These are phyloP conservation scores for Auriscalpium orientale DNA, from an alignment of 768 basidiomycete species.

Conservation along the genomic window DNA sequence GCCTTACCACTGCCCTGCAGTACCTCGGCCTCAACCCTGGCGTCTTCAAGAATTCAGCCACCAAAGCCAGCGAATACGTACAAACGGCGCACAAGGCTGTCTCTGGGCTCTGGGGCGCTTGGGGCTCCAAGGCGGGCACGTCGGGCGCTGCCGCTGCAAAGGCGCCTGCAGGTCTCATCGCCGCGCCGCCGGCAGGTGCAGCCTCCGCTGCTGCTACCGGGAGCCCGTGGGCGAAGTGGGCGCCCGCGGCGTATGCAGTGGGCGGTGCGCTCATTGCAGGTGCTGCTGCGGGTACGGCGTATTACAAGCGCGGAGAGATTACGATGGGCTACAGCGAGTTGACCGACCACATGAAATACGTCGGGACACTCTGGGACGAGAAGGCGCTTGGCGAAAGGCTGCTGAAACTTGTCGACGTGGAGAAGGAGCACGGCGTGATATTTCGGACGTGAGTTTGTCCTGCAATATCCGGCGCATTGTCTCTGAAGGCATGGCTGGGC, in stretches of 20 bases:
- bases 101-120: slow-evolving; percentile 51
- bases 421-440: slow-evolving; percentile 52
- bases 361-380: slow-evolving; percentile 81
- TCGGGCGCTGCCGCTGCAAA: slow-evolving; percentile 27
- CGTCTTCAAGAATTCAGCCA: slow-evolving; percentile 79
- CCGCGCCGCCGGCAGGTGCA: slow-evolving; percentile 5
- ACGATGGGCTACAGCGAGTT: slow-evolving; percentile 65
- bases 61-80: slow-evolving; percentile 66
- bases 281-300: slow-evolving; percentile 79
- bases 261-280: slow-evolving; percentile 75
- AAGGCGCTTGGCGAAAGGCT: slow-evolving; percentile 52
- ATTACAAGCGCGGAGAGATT: slow-evolving; percentile 73
- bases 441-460: slow-evolving; percentile 62
- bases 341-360: slow-evolving; percentile 85
- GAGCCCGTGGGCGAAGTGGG: slow-evolving; percentile 55
- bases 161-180: slow-evolving; percentile 16
- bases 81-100: slow-evolving; percentile 57
- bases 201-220: slow-evolving; percentile 7
- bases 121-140: slow-evolving; percentile 30
- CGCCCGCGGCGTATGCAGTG: slow-evolving; percentile 59
- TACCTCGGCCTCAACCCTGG: slow-evolving; percentile 82
- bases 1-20: slow-evolving; percentile 29
- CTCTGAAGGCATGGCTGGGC: slow-evolving; percentile 2
- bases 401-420: slow-evolving; percentile 51
- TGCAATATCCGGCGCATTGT: not conserved